A percentile compares a stretch with the other conserved stretches of the same genome.
Evolutionary conservation across 73 alveolate genomes (phyloP).

Genomic region (Strombidium stylifer): DNA sequence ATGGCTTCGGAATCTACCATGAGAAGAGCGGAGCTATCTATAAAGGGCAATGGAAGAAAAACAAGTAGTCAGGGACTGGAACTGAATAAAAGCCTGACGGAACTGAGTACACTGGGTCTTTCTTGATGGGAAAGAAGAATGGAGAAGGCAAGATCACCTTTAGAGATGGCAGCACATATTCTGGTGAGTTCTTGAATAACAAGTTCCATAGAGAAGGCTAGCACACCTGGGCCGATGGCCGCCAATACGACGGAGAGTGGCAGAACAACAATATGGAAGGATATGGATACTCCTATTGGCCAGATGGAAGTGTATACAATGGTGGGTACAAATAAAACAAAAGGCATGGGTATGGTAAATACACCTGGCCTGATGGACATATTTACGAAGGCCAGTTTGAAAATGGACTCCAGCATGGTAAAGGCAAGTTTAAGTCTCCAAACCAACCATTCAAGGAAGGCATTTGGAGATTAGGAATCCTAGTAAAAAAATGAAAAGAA

Average conservation of each 20-base stretch:
- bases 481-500: too few relatives aligned
- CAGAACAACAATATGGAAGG: constrained; percentile 11
- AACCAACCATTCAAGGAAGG: neutral
- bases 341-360: constrained; percentile 16
- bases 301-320: constrained; percentile 1
- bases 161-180: constrained; percentile 42
- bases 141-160: constrained; percentile 66
- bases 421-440: constrained; percentile 35
- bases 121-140: constrained; percentile 58
- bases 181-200: constrained; percentile 41
- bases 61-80: constrained; percentile 81
- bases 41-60: constrained; percentile 52
- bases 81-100: constrained; percentile 79
- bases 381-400: constrained; percentile 22
- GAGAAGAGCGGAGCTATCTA: constrained; percentile 43
- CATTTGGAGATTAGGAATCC: constrained; percentile 11
- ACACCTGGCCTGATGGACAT: constrained; percentile 38
- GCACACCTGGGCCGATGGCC: constrained; percentile 10
- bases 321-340: constrained; percentile 12
- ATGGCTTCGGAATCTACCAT: constrained; percentile 50
- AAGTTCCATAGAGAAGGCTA: constrained; percentile 50
- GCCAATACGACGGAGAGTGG: constrained; percentile 19
- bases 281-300: neutral
- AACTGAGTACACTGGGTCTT: constrained; percentile 73
- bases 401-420: constrained; percentile 54